Evolutionary conservation across 2,329 filamentous ascomycete species (phyloP), one percentile per base, ranked within the genome.

Genomic region (Dactylonectria macrodidyma): DNA sequence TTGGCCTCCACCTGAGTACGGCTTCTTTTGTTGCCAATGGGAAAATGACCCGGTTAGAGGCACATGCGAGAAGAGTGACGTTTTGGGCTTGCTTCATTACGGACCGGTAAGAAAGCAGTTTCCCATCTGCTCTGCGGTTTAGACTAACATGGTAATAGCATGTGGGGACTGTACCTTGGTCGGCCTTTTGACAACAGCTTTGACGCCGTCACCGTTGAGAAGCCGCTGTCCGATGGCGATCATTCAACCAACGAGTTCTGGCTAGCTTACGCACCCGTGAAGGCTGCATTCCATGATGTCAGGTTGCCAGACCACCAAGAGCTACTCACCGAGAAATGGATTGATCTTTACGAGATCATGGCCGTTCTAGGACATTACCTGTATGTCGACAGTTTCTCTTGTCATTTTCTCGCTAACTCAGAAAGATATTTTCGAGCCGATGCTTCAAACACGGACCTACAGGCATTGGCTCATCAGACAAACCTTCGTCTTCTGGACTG

Each of bases 121-220:
- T 38, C 5, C 5, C 36, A 38, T 38, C 36, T 38, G 36, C 36
- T 38, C 36, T 38, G 36, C 36, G 11, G 36, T 38, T 38, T 5
- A 38, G 36, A 38, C 36, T 38, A 10, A n/a, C 9, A 4, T 58
- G 19, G 34, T 48, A 14, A 52, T 50, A 46, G 61, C n/a, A 56
- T 58, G 52, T 64, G 61, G 61, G 52, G 61, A 16, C 36, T 64
- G 10, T 64, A 58, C 30, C 47, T 64, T 7, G 61, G 61, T 7
- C 48, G 61, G 33, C 61, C 54, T 14, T 59, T 64, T n/a, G n/a
- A 58, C 44, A 64, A 48, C 33, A 58, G 19, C 9, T 38, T 52
- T 19, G 54, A 64, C 9, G 36, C 36, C 33, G 51, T 64, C 33
- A 50, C 61, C 19, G 44, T 58, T 14, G 30, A 64, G 55, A 51